Conservation (phyloP, 495 filamentous ascomycete species). For the Aspergillus hancockii region DNA sequence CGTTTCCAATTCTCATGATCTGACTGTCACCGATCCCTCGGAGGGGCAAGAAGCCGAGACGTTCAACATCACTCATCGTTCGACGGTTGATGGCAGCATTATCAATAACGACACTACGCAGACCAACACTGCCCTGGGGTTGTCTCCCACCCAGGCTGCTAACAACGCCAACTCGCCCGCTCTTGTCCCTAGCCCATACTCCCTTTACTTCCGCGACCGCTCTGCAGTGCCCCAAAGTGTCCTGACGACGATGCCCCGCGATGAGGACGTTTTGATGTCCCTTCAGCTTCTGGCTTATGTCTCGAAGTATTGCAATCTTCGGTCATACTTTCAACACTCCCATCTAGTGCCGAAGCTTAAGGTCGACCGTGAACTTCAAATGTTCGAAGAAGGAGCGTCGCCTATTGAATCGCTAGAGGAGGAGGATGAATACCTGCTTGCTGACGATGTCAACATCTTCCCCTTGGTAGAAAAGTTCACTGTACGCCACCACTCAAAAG, state of each 20-base stretch:
- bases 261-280: slow-evolving; percentile 97
- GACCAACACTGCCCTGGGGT: slow-evolving; percentile 62
- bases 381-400: slow-evolving; percentile 68
- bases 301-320: slow-evolving; percentile 96
- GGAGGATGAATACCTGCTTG: slow-evolving; percentile 87
- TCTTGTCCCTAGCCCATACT: slow-evolving; percentile 66
- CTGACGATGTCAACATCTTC: slow-evolving; percentile 97
- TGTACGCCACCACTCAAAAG: slow-evolving; percentile 85
- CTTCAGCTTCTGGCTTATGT: slow-evolving; percentile 97
- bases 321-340: slow-evolving; percentile 91
- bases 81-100: slow-evolving; percentile 82
- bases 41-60: slow-evolving; percentile 83
- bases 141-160: slow-evolving; percentile 75
- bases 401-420: slow-evolving; percentile 57
- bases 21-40: slow-evolving; percentile 76
- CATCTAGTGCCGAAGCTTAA: slow-evolving; percentile 92
- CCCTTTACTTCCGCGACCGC: slow-evolving; percentile 75
- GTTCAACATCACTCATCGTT: slow-evolving; percentile 95
- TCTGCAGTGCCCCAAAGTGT: slow-evolving; percentile 66
- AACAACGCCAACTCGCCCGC: slow-evolving; percentile 71
- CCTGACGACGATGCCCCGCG: slow-evolving; percentile 85
- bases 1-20: slow-evolving; percentile 69
- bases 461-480: slow-evolving; percentile 98
- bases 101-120: slow-evolving; percentile 63
- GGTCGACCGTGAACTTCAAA: slow-evolving; percentile 78